These are phyloP conservation scores for Acanthamoeba sp. DNA, from an alignment of 208 protist genomes.

Conservation along the genomic window DNA sequence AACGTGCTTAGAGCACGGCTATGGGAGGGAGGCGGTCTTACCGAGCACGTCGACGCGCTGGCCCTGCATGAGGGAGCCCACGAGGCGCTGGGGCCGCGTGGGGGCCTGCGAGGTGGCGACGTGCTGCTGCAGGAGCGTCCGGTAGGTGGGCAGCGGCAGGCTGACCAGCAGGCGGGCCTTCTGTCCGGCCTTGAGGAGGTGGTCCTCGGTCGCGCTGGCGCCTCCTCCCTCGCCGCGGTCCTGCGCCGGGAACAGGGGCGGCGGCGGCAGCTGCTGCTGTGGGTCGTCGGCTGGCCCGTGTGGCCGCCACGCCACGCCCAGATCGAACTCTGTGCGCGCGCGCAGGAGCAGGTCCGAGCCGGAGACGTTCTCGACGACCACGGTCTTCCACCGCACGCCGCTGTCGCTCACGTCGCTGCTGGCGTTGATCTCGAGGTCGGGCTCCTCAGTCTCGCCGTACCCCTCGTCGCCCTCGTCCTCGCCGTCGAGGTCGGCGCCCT, in stretches of 20 bases:
- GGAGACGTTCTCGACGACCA: constrained; percentile 17
- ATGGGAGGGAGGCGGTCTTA: not conserved
- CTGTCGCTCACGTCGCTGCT: not conserved
- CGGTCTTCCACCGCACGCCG: not conserved
- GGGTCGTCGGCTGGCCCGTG: not conserved
- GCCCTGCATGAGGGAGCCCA: not conserved
- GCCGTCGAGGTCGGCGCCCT: not conserved
- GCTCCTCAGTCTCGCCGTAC: not conserved
- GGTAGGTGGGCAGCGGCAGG: constrained; percentile 4
- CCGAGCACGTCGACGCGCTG: constrained; percentile 14
- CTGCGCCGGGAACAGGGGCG: not conserved
- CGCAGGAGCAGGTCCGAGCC: not conserved
- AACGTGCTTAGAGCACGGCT: no score
- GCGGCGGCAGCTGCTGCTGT: not conserved
- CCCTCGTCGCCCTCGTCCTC: constrained; percentile 2
- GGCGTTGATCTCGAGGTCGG: constrained; percentile 16
- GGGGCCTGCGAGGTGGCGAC: not conserved
- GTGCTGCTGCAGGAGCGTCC: not conserved
- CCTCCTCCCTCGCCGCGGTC: not conserved
- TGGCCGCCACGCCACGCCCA: not conserved
- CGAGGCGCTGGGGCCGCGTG: not conserved
- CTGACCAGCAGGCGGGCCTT: constrained; percentile 8
- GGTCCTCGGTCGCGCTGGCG: not conserved
- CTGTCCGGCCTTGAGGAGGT: not conserved
- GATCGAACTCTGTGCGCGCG: not conserved